Evolutionary conservation across 371 early-diverging fungal genomes (phyloP), one percentile per base, ranked within the genome.

Genomic region (Circinella umbellata): DNA sequence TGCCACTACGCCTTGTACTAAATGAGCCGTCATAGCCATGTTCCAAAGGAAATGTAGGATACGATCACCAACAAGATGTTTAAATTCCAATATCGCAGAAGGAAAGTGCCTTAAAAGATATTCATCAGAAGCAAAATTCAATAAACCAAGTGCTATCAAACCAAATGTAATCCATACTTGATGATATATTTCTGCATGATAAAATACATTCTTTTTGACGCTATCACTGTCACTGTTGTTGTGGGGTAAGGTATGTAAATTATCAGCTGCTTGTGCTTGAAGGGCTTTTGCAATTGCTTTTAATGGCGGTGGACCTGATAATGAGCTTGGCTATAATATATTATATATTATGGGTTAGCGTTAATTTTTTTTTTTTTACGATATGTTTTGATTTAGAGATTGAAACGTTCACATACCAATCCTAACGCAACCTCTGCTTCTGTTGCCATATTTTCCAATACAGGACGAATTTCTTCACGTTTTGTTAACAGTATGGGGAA

Each of bases 401-500:
- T 27, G 27, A 27, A 27, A 27, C 27, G 27, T 27, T 27, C 27
- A 62, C 70, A 61, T 80, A 81, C 84, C 70, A 83, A 48, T 27
- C 84, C 84, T n/a, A 83, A 65, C 2, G 81, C 80, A 17, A 67
- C 61, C 61, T 83, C 84, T 5, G 84, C 84, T 70, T 83, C 84
- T 65, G 81, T 81, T 27, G 84, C 84, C 84, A 83, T 83, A 10
- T 61, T 70, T 69, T 83, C 80, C 39, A 83, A 64, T 4, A 81
- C 77, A 11, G 77, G 73, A 15, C 84, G 73, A 59, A 83, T 77
- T 4, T 83, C 76, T 68, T 81, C 76, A 61, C 81, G 69, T 53
- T 80, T 78, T n/a, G 74, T 63, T 6, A 83, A 66, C 14, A 80
- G 81, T 34, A 66, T 68, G 15, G 75, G 63, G 60, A 80, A 83